Evolutionary conservation across 108 stramenopile genomes (phyloP).

Genomic region (Skeletonema costatum): DNA sequence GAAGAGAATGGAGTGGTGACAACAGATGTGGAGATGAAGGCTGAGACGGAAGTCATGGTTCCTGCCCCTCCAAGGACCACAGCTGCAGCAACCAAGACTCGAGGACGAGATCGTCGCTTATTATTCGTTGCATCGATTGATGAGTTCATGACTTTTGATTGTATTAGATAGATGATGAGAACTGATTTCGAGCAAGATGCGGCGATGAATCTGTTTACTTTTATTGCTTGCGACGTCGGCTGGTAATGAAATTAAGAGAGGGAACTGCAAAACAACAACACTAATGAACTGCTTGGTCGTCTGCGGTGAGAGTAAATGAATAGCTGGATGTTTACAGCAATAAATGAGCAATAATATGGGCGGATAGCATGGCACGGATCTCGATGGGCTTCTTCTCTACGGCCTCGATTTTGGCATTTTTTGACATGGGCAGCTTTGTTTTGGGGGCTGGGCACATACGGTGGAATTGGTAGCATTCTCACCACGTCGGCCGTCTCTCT

Average conservation of each 20-base stretch:
- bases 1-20: not conserved
- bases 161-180: not conserved
- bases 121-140: not conserved
- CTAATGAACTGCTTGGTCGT: too few relatives aligned
- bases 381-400: not conserved
- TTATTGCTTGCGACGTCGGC: too few relatives aligned
- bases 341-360: too few relatives aligned
- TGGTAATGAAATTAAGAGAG: too few relatives aligned
- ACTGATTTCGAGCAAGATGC: not conserved
- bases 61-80: not conserved
- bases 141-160: not conserved
- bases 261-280: too few relatives aligned
- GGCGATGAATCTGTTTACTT: too few relatives aligned
- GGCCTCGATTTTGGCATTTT: not conserved
- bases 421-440: not conserved
- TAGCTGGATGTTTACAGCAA: too few relatives aligned
- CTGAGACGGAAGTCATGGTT: not conserved
- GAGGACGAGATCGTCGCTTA: not conserved
- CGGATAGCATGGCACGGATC: too few relatives aligned
- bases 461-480: not conserved
- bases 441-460: not conserved
- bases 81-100: not conserved
- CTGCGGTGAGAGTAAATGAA: too few relatives aligned
- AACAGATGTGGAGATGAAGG: slow-evolving; percentile 1
- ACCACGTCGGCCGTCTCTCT: not conserved